phyloP scores from a whole-genome alignment of 2,329 filamentous ascomycete species.

The Aspergillus tubingensis region DNA sequence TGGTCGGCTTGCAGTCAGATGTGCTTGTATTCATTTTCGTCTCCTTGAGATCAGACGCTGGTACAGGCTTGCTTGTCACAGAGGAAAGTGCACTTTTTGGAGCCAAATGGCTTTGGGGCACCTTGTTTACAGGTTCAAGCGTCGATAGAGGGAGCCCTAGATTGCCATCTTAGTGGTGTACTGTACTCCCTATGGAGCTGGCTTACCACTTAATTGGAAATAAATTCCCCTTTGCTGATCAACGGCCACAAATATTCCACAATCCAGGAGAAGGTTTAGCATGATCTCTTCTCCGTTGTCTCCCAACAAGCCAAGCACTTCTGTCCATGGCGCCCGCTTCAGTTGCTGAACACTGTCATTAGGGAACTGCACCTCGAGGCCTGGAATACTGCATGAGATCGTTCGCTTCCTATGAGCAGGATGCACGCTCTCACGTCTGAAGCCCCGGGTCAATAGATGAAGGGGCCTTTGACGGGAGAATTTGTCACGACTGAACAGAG shows the following conservation, averaged over 20 bases:
- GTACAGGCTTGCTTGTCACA: neutral
- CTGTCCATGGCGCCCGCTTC: conserved; percentile 72
- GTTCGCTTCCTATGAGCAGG: conserved; percentile 20
- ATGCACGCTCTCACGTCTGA: conserved; percentile 52
- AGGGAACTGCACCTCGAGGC: conserved; percentile 62
- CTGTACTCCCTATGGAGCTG: too few species aligned
- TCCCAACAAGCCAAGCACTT: conserved; percentile 73
- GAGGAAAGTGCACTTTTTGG: neutral
- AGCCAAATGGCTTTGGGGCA: neutral
- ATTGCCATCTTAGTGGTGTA: neutral
- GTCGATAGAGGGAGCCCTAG: conserved; percentile 35
- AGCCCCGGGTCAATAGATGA: conserved; percentile 84
- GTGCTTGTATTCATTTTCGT: conserved; percentile 15
- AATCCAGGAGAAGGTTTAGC: conserved; percentile 73
- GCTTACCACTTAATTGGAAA: conserved; percentile 74
- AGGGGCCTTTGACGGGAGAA: conserved; percentile 56
- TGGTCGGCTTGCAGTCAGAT: too few species aligned
- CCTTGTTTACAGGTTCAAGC: conserved; percentile 29
- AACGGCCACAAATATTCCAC: conserved; percentile 71
- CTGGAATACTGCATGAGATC: conserved; percentile 59
- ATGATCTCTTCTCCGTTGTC: conserved; percentile 74
- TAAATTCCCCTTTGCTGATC: conserved; percentile 65
- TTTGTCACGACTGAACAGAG: conserved; percentile 66
- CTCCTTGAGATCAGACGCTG: neutral
- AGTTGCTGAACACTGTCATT: conserved; percentile 72